Conservation (phyloP, 164 flowering plant genomes). For the Annona squamosa region DNA sequence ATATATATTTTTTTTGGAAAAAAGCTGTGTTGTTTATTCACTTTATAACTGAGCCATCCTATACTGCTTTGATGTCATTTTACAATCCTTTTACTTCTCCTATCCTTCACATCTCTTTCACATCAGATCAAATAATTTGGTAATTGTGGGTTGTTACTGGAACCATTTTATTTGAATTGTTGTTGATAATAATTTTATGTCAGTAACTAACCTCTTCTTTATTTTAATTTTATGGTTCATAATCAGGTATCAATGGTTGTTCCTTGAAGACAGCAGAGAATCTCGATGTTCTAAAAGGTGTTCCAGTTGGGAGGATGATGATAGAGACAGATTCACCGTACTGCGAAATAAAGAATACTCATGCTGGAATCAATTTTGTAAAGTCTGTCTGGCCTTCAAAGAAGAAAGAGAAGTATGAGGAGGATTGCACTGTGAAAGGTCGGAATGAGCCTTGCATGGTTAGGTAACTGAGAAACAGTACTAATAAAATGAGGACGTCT, state of each 20-base stretch:
- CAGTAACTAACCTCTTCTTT: too few species aligned
- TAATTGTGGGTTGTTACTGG: too few species aligned
- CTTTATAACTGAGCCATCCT: too few species aligned
- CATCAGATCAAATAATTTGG: too few species aligned
- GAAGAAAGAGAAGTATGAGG: conserved; percentile 92
- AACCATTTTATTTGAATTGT: too few species aligned
- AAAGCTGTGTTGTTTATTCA: too few species aligned
- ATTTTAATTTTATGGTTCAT: conserved; percentile 8
- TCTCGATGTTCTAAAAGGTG: conserved; percentile 71
- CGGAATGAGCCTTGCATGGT: conserved; percentile 95
- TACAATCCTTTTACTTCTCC: too few species aligned
- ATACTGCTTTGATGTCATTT: too few species aligned
- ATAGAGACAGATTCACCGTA: conserved; percentile 99
- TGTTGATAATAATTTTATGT: too few species aligned
- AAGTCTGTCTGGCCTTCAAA: conserved; percentile 83
- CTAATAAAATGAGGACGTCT: too few species aligned
- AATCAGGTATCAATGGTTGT: conserved; percentile 90
- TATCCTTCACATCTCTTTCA: too few species aligned
- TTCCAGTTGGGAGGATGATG: conserved; percentile 89
- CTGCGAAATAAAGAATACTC: conserved; percentile 91
- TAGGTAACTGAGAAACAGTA: conserved; percentile 41
- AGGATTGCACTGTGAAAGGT: conserved; percentile 69
- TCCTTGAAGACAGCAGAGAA: conserved; percentile 82
- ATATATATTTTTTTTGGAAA: too few species aligned
- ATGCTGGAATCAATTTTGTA: conserved; percentile 79